Conservation (phyloP, 2,329 filamentous ascomycete genomes). For the Trichoderma endophyticum region DNA sequence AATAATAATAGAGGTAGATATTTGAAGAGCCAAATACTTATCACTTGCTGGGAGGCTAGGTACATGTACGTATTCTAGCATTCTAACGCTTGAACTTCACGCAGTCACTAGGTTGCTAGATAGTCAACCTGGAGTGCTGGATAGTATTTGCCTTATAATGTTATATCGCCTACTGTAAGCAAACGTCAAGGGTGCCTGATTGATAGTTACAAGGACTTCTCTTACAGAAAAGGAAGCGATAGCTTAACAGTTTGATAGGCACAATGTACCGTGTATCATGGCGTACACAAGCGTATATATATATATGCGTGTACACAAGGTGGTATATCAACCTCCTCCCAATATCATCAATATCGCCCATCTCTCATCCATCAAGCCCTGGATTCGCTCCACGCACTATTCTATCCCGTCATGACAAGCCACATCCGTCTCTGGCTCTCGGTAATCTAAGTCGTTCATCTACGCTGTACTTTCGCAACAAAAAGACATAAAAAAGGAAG, state of each 20-base stretch:
- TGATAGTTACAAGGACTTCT: not conserved
- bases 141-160: too few relatives aligned
- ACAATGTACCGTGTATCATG: not conserved
- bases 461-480: not conserved
- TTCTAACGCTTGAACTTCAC: too few relatives aligned
- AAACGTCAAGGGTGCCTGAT: not conserved
- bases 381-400: conserved; percentile 9
- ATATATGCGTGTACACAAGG: not conserved
- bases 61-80: too few relatives aligned
- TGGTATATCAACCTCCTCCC: not conserved
- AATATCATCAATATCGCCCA: not conserved
- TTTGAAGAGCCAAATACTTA: too few relatives aligned
- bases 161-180: too few relatives aligned
- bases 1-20: too few relatives aligned
- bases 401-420: not conserved
- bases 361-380: not conserved
- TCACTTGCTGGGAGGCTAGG: too few relatives aligned
- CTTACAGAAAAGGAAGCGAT: not conserved
- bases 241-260: not conserved
- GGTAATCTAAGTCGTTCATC: not conserved
- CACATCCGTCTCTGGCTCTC: not conserved
- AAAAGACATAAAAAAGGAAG: not conserved
- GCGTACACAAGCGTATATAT: not conserved
- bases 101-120: too few relatives aligned
- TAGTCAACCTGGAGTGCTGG: too few relatives aligned